Base-by-base conservation (phyloP, 306 rosid genomes). In the Quercus robur region DNA sequence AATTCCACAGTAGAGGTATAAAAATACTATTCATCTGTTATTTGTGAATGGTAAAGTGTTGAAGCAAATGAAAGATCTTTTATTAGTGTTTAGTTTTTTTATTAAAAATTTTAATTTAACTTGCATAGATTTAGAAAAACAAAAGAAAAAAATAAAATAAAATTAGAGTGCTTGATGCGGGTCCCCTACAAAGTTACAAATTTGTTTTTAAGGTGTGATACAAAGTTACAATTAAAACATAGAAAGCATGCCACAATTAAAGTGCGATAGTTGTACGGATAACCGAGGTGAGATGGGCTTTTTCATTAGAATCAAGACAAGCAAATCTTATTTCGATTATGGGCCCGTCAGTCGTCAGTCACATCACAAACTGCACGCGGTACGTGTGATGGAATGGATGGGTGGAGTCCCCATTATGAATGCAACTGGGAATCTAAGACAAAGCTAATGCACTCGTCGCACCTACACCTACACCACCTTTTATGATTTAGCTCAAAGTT, bases 301-400 rank as follows among this genome's bases (percentile, higher is more conserved):
- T 70, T 59, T 28, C 51, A 11, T 5, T 46, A 1, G 66, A 81
- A 81, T 81, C 41, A 68, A 56, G 76, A 58, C 63, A 56, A 44
- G 35, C 63, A 75, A 59, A 81, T 81, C 77, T 33, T 41, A 30
- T 18, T 13, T 41, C 10, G 67, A 51, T 70, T 70, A 51, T 33
- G 56, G 56, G 66, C 71, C 44, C 70, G 35, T 21, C 73, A 3
- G 84, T 76, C 80, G 26, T 31, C 73, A 4, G 84, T 81, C 84
- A 81, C 77, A 49, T 81, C 77, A 35, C 21, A 9, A 3, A 31
- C 15, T 35, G 77, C 77, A 57, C 80, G 80, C 71, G 5, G 54
- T 33, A 28, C 46, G 61, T 30, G n/a, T 41, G 28, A 57, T 70
- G 62, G 71, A 70, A 78, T 23, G 69, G 8, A 52, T 23, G 26